phyloP scores from a whole-genome alignment of 768 basidiomycete genomes.

The Trametes sanguinea region DNA sequence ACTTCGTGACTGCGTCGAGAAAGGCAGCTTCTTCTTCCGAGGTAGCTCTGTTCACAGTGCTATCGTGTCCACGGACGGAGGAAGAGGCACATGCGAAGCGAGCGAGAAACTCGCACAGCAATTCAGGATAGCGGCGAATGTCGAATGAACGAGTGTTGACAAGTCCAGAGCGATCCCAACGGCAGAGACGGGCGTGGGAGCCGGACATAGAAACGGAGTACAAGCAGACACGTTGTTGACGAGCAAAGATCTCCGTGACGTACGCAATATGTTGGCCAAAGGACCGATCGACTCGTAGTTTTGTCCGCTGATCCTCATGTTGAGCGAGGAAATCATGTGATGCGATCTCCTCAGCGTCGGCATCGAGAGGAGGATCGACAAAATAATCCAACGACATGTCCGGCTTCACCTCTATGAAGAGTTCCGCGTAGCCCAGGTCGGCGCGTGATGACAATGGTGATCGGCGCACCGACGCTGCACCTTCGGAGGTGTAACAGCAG shows the following conservation, averaged over 20 bases:
- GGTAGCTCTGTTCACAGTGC: background rate
- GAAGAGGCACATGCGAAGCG: constrained; percentile 27
- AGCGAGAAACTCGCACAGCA: constrained; percentile 35
- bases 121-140: constrained; percentile 22
- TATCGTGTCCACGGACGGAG: constrained; percentile 31
- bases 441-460: background rate
- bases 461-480: background rate
- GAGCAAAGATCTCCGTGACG: constrained; percentile 15
- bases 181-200: constrained; percentile 32
- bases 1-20: background rate
- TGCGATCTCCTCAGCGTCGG: background rate
- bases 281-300: background rate
- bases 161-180: constrained; percentile 36
- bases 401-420: constrained; percentile 14
- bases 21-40: background rate
- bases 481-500: background rate
- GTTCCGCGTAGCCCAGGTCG: constrained; percentile 9
- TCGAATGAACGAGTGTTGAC: constrained; percentile 34
- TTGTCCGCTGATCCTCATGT: background rate
- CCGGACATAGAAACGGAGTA: constrained; percentile 35
- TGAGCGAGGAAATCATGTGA: background rate
- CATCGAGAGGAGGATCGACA: background rate
- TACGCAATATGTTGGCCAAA: background rate
- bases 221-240: constrained; percentile 33
- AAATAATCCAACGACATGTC: constrained; percentile 5